These are phyloP conservation scores for Inga leiocalycina DNA, from an alignment of 306 rosid genomes.

Conservation along the genomic window DNA sequence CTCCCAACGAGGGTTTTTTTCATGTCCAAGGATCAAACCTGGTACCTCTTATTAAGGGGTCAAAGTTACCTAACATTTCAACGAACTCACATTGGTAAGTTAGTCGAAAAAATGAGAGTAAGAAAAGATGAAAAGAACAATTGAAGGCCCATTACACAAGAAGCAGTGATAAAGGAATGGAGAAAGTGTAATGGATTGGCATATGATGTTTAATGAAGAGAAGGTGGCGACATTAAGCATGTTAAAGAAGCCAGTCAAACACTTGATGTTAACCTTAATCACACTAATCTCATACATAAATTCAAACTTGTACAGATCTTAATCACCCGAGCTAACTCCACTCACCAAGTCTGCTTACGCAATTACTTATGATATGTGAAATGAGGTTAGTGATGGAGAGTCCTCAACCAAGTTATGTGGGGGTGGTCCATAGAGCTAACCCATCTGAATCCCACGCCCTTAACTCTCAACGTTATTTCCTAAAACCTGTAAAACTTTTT, in stretches of 20 bases:
- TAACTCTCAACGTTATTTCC: conserved; percentile 8
- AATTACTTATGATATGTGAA: conserved; percentile 14
- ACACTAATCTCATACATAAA: not conserved
- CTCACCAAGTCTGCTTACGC: not conserved
- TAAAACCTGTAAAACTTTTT: not conserved
- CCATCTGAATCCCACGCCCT: conserved; percentile 19
- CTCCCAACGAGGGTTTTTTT: too few species aligned
- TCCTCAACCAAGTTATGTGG: conserved; percentile 46
- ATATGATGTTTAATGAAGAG: not conserved
- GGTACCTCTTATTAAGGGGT: too few species aligned
- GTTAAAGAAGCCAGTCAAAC: not conserved
- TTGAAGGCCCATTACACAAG: not conserved
- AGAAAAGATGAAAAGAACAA: not conserved
- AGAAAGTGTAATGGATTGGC: not conserved
- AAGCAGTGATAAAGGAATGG: not conserved
- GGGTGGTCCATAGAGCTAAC: conserved; percentile 14
- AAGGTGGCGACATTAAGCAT: not conserved
- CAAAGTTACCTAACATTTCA: too few species aligned
- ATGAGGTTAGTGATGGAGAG: conserved; percentile 41
- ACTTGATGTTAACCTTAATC: not conserved
- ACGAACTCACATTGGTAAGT: too few species aligned
- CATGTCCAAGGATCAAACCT: too few species aligned
- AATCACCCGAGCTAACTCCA: conserved; percentile 12
- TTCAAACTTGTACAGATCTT: conserved; percentile 2
- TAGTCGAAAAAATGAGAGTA: too few species aligned